Evolutionary conservation across 169 alveolate genomes (phyloP), one percentile per base, ranked within the genome.

Genomic region (Fabrea salina): DNA sequence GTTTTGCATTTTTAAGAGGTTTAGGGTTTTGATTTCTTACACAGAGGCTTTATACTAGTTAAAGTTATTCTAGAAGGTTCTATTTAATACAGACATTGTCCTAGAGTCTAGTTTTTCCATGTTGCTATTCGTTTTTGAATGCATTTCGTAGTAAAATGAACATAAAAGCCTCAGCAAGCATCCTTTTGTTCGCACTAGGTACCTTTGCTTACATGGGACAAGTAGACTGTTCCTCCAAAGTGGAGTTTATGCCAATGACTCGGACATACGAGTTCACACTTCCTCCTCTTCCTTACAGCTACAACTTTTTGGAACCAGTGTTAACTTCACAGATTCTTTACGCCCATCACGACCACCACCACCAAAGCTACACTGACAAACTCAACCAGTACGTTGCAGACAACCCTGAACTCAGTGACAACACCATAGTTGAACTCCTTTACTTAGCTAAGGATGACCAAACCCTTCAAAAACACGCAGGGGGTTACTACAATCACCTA

Each of bases 261-360:
- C 30, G 19, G 30, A 47, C 56, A 16, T 47, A 47, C 2, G 56
- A 47, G 19, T 47, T 47, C 56, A 47, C 56, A n/a, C 56, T 47
- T 2, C 30, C 56, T 47, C 16, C 16, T 25, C 56, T 47, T 47
- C 56, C 56, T 47, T 89, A 83, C 75, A 84, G 83, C 50, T 75
- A 80, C 22, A 78, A 74, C 44, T 68, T 61, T 37, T 80, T 89
- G 19, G 92, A 82, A 66, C 94, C 94, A 47, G 88, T 81, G 13
- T 59, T 89, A 30, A 77, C 89, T 0, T 74, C 75, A 41, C 56
- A 75, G 41, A 61, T 61, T 33, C 8, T 61, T 8, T 7, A 16
- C 16, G 74, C 74, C 50, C 94, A 89, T 68, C 87, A 89, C 77
- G 85, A 75, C 32, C 83, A 80, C 30, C 94, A 89, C 43, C 94